Percentiles rank a stretch among this genome's conserved stretches.
phyloP scores from a whole-genome alignment of 164 flowering plant species.

The Piper betle region DNA sequence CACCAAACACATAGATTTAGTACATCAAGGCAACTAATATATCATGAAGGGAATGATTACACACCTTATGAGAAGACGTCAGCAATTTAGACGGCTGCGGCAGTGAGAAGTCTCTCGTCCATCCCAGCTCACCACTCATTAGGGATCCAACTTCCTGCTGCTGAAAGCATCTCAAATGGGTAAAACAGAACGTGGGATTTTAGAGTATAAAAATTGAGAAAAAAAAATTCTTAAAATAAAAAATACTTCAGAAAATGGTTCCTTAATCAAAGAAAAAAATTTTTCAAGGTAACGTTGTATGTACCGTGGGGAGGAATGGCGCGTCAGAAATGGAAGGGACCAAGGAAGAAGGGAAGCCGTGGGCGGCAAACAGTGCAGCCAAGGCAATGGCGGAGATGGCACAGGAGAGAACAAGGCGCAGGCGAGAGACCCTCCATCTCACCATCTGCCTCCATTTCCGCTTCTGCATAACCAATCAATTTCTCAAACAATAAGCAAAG shows the following conservation, averaged over 20 bases:
- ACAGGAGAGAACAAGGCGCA: conserved; percentile 41
- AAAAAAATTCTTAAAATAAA: background rate
- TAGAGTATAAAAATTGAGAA: background rate
- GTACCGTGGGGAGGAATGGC: conserved; percentile 40
- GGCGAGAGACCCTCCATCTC: conserved; percentile 5
- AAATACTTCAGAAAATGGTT: background rate
- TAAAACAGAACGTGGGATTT: background rate
- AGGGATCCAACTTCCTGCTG: conserved; percentile 34
- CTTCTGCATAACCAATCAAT: conserved; percentile 40
- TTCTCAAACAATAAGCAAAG: too few species aligned
- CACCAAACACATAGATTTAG: background rate
- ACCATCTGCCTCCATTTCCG: conserved; percentile 26
- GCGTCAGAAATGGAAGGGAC: conserved; percentile 29
- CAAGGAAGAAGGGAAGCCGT: conserved; percentile 32
- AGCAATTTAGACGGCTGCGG: conserved; percentile 41
- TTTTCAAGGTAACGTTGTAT: background rate
- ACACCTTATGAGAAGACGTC: conserved; percentile 47
- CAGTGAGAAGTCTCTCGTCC: conserved; percentile 22
- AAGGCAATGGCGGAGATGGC: conserved; percentile 45
- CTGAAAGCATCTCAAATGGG: too few species aligned
- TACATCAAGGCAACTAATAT: background rate
- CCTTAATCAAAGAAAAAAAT: background rate
- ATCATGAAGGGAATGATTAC: background rate
- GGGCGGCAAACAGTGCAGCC: conserved; percentile 39
- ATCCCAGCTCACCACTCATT: conserved; percentile 10